Evolutionary conservation across 352 stramenopile genomes (phyloP), one percentile per base, ranked within the genome.

Genomic region (Nothophytophthora sp.): DNA sequence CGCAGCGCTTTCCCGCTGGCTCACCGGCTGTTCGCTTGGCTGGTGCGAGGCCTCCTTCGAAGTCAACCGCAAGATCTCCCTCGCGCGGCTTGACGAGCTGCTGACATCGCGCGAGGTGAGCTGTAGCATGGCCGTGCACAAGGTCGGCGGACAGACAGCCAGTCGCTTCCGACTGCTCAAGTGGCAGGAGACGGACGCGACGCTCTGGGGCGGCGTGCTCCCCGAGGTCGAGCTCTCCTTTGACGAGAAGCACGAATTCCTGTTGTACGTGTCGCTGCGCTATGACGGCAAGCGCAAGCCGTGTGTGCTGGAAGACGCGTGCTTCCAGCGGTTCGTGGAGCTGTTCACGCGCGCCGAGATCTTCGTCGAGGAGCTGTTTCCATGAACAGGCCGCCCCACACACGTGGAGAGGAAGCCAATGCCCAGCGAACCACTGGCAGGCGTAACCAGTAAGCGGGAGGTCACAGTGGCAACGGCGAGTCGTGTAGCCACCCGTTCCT

Each of bases 141-240:
- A 68, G 19, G 48, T 55, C 7, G 23, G 46, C 3, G 46, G 41
- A 20, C 32, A 47, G 16, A 81, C 86, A 37, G 80, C 90, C 15
- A 79, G 77, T 27, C 84, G 96, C 15, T 90, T 98, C 34, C 80
- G 95, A 36, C 63, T 71, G 25, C 59, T 98, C 24, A 86, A 82
- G 24, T 99, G 96, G 82, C 43, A 92, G 39, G 96, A 99, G 63
- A 76, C 65, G 4, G 76, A 98, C 38, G 55, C 68, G 5, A 39
- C 66, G 27, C 61, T 96, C 24, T 99, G 93, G 94, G 89, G 88
- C 23, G 82, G 89, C 8, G 60, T 78, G 36, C 50, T 65, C 5
- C 95, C 95, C 2, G 63, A 74, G 13, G 79, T 99, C 20, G 86
- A 96, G 38, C 52, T 95, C 12, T 46, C 56, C 38, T 82, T 81